A percentile compares a stretch with the other conserved stretches of the same genome.
phyloP scores from a whole-genome alignment of 2,329 filamentous ascomycete species.

The Atkinsonella hypoxylon region DNA sequence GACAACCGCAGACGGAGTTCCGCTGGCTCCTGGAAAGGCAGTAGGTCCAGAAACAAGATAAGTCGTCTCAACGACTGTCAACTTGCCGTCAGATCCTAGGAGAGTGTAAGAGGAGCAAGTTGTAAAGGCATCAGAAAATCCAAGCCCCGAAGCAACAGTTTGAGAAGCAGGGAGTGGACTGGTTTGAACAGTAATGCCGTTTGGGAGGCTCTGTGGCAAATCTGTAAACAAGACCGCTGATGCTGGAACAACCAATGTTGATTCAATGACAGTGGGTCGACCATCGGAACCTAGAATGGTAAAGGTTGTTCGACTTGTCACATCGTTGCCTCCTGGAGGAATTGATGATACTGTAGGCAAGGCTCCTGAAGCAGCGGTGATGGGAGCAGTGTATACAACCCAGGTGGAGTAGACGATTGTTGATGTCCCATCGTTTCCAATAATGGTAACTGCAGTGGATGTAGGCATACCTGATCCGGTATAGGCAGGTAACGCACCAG shows the following conservation, averaged over 20 bases:
- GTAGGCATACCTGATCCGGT: slow-evolving; percentile 5
- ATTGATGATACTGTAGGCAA: slow-evolving; percentile 1
- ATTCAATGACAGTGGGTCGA: slow-evolving; percentile 22
- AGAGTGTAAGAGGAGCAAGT: slow-evolving; percentile 19
- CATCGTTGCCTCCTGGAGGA: slow-evolving; percentile 4
- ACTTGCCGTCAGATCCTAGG: slow-evolving; percentile 16
- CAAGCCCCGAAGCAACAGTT: slow-evolving; percentile 7
- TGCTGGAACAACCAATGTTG: slow-evolving; percentile 18
- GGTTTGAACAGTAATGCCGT: slow-evolving; percentile 5
- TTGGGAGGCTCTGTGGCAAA: slow-evolving; percentile 6
- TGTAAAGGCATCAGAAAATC: slow-evolving; percentile 9
- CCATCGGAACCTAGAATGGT: slow-evolving; percentile 23
- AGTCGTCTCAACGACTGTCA: slow-evolving; percentile 18
- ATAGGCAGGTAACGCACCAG: slow-evolving; percentile 1
- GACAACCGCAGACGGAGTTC: slow-evolving; percentile 11
- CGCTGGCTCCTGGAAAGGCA: slow-evolving; percentile 5
- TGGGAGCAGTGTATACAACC: slow-evolving; percentile 4
- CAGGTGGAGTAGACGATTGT: slow-evolving; percentile 7
- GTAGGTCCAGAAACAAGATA: slow-evolving; percentile 12
- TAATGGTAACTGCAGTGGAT: slow-evolving; percentile 3
- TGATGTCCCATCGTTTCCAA: slow-evolving; percentile 7
- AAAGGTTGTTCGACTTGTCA: slow-evolving; percentile 11
- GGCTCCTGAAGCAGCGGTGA: slow-evolving; percentile 4
- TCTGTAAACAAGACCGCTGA: slow-evolving; percentile 8
- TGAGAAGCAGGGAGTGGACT: slow-evolving; percentile 3